Evolutionary conservation across 2,329 filamentous ascomycete species (phyloP).

Genomic region (Trichothecium sympodiale): DNA sequence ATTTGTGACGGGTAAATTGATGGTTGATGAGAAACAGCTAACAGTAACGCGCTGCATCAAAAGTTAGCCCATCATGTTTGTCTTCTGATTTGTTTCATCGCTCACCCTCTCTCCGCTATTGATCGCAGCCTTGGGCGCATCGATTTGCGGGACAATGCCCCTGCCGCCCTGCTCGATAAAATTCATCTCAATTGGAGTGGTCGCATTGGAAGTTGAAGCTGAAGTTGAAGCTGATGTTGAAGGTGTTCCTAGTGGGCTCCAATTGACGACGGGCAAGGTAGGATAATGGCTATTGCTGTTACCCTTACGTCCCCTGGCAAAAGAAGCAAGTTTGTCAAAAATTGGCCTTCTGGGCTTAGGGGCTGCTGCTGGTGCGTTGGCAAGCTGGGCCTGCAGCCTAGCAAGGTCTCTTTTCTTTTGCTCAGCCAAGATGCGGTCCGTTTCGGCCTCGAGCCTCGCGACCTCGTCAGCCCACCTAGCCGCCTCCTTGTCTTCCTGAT

Average conservation of each 20-base stretch:
- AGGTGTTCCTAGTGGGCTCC: too few species aligned
- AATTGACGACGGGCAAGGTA: slow-evolving; percentile 15
- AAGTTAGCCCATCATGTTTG: too few species aligned
- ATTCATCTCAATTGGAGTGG: slow-evolving; percentile 14
- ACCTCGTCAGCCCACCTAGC: slow-evolving; percentile 22
- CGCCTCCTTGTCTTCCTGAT: slow-evolving; percentile 1
- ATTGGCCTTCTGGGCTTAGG: slow-evolving; percentile 23
- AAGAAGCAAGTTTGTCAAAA: too few species aligned
- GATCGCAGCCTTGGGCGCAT: slow-evolving; percentile 70
- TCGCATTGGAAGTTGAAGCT: slow-evolving; percentile 13
- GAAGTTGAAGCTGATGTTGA: slow-evolving; percentile 19
- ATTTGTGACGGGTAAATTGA: slow-evolving; percentile 60
- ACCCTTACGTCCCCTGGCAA: too few species aligned
- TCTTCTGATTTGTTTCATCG: too few species aligned
- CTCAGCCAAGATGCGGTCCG: slow-evolving; percentile 35
- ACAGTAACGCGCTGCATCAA: slow-evolving; percentile 54
- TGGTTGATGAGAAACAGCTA: slow-evolving; percentile 56
- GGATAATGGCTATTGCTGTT: slow-evolving; percentile 8
- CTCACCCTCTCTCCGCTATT: slow-evolving; percentile 69
- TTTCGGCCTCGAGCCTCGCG: slow-evolving; percentile 34
- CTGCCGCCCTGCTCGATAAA: slow-evolving; percentile 33
- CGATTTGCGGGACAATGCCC: slow-evolving; percentile 42
- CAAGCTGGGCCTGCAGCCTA: slow-evolving; percentile 31
- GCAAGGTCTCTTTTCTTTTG: slow-evolving; percentile 37
- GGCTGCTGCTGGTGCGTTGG: slow-evolving; percentile 17